phyloP scores from a whole-genome alignment of 306 rosid genomes.

The Cucumis cinereus region DNA sequence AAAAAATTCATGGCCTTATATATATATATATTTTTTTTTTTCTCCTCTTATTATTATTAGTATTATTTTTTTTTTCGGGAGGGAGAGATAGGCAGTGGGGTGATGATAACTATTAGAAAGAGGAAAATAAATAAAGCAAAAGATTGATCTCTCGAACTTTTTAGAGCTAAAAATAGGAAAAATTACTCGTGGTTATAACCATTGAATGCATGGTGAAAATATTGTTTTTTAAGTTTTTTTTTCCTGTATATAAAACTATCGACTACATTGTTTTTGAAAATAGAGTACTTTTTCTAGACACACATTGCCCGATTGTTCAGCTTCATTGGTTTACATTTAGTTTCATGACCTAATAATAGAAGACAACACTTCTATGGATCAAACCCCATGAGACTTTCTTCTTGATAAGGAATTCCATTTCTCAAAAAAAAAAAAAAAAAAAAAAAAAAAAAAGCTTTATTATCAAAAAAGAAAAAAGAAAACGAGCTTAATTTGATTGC shows the following conservation, averaged over 20 bases:
- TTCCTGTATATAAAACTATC: too few relatives aligned
- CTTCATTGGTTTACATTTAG: background rate
- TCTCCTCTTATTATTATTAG: background rate
- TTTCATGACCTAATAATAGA: background rate
- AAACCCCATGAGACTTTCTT: background rate
- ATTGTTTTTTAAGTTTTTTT: too few relatives aligned
- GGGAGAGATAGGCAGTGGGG: background rate
- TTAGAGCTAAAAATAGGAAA: background rate
- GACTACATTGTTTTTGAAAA: background rate
- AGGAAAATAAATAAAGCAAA: background rate
- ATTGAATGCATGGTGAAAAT: background rate
- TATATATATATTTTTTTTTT: background rate
- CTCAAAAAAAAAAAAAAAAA: too few relatives aligned
- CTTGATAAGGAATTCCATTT: too few relatives aligned
- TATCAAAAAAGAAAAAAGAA: too few relatives aligned
- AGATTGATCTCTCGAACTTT: background rate
- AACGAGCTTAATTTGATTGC: too few relatives aligned
- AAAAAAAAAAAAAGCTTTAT: too few relatives aligned
- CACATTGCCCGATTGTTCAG: background rate
- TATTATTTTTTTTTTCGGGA: background rate
- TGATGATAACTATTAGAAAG: background rate
- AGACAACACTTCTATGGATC: background rate
- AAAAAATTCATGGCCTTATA: slow-evolving; percentile 19
- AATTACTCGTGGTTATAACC: background rate
- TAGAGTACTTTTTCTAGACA: background rate